Evolutionary conservation across 1,139 yeast species (phyloP), one percentile per base, ranked within the genome.

Genomic region (Yamadazyma trypodendri): DNA sequence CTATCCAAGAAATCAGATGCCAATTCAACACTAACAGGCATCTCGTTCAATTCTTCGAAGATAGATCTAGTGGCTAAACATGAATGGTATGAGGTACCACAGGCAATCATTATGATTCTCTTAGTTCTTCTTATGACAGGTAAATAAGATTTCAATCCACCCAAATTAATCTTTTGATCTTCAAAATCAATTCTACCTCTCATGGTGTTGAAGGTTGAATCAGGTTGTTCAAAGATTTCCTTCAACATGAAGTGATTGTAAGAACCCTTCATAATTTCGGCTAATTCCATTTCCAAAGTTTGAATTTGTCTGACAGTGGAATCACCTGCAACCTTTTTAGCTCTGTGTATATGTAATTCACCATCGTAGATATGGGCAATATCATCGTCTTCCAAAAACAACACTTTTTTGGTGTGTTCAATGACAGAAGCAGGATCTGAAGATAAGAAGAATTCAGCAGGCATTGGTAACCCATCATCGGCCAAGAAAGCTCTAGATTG

Each of bases 71-170:
- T 92, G 18, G 98, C 98, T 59, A 94, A 70, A 72, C 98, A 94
- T 15, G 98, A 92, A 66, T 94, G 98, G 60, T 90, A 94, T 1
- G 98, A 92, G 6, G 99, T 94, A 68, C 99, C 99, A 69, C 99
- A 94, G 4, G 98, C 99, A 71, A 94, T 87, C 97, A 94, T 92
- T 44, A 90, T 86, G 56, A 94, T 78, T 65, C 98, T 81, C 67
- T 97, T 82, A 54, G 97, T 89, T 59, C 97, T 81, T 67, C 97
- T 82, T 48, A 94, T 86, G 35, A 95, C 85, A 24, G 95, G 81
- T 49, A 94, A 72, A 77, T 82, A 87, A 15, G 85, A 75, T 52
- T 85, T 80, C 55, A 94, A 75, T 27, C 99, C 99, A 57, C 98
- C 98, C 49, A 94, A 77, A 50, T 80, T 84, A 48, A 94, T 85